Evolutionary conservation across 2,329 filamentous ascomycete species (phyloP).

Genomic region (Xylaria hypoxylon): DNA sequence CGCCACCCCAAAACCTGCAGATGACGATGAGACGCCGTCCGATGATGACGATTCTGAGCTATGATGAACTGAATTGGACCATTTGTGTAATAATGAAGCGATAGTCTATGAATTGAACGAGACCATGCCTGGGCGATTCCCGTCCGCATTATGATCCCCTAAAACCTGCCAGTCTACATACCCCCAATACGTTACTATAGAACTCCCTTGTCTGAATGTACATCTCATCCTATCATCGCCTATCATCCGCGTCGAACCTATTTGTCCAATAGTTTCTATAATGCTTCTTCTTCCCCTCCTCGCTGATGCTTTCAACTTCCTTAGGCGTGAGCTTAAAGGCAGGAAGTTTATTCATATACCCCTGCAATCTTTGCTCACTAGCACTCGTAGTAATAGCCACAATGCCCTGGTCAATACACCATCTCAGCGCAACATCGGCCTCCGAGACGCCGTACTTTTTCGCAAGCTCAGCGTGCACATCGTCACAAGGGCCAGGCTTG

Average conservation of each 20-base stretch:
- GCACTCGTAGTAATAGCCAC: constrained; percentile 70
- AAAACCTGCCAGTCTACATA: not conserved
- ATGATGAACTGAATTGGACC: constrained; percentile 45
- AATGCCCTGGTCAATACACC: constrained; percentile 70
- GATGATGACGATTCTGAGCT: constrained; percentile 67
- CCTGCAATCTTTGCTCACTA: constrained; percentile 67
- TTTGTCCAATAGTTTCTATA: constrained; percentile 69
- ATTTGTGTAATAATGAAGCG: constrained; percentile 21
- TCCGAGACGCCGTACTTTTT: constrained; percentile 68
- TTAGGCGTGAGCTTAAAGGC: constrained; percentile 69
- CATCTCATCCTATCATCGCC: constrained; percentile 50
- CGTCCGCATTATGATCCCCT: not conserved
- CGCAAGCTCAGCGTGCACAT: constrained; percentile 62
- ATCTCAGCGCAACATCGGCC: constrained; percentile 69
- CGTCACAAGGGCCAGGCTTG: constrained; percentile 65
- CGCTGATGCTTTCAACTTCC: constrained; percentile 68
- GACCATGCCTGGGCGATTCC: constrained; percentile 14
- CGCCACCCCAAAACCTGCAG: constrained; percentile 47
- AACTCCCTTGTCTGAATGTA: not conserved
- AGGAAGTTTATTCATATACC: constrained; percentile 63
- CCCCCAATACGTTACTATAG: not conserved
- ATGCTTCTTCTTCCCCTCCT: constrained; percentile 70
- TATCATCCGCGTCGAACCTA: constrained; percentile 65
- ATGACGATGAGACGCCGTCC: constrained; percentile 63
- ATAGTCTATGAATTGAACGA: constrained; percentile 29